Conservation (phyloP, 345 rosid species). For the Sonneratia alba region DNA sequence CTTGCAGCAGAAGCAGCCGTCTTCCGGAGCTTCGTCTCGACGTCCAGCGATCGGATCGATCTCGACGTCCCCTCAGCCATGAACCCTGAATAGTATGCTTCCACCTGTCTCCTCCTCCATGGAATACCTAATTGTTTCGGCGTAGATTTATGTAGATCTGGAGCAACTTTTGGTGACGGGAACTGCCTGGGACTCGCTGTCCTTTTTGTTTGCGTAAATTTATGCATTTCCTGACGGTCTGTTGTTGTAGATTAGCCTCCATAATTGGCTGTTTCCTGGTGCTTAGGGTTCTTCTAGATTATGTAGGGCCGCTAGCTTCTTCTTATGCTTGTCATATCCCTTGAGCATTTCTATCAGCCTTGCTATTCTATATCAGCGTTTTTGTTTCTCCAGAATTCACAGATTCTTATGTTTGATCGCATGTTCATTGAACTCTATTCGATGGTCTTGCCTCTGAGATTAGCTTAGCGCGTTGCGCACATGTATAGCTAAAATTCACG, state of each 20-base stretch:
- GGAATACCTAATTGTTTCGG: constrained; percentile 2
- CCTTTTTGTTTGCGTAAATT: neutral
- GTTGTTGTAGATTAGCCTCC: neutral
- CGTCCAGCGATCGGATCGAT: neutral
- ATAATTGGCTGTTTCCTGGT: neutral
- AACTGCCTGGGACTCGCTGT: neutral
- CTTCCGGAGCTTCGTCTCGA: neutral
- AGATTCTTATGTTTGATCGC: neutral
- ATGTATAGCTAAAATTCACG: neutral
- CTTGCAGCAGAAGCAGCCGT: constrained; percentile 1
- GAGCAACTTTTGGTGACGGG: neutral
- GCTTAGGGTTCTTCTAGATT: neutral
- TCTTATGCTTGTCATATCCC: neutral
- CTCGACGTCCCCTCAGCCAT: constrained; percentile 15
- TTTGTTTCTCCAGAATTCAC: neutral
- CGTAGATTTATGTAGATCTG: neutral
- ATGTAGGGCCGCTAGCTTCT: neutral
- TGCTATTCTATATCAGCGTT: neutral
- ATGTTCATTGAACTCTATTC: neutral
- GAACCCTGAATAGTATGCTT: constrained; percentile 60
- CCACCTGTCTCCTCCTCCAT: neutral
- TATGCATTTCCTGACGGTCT: neutral
- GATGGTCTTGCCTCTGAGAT: neutral
- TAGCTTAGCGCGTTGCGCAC: neutral
- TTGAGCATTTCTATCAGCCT: neutral